Conservation (phyloP, 2,329 filamentous ascomycete species). For the Dactylonectria macrodidyma region DNA sequence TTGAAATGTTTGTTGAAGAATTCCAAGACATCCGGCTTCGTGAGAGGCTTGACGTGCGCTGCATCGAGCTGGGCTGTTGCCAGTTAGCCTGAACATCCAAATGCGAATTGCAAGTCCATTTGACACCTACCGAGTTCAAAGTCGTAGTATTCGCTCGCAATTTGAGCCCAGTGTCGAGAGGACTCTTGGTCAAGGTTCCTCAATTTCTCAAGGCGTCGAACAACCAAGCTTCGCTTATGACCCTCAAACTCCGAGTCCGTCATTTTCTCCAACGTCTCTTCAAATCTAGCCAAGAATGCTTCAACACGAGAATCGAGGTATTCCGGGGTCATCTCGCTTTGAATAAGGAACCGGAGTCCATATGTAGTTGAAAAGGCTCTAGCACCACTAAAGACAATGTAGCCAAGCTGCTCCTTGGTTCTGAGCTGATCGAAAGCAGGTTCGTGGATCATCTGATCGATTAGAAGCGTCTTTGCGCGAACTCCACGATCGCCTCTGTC, state of each 20-base stretch:
- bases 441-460: slow-evolving; percentile 93
- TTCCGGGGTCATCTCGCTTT: slow-evolving; percentile 87
- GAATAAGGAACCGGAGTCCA: slow-evolving; percentile 91
- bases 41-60: slow-evolving; percentile 79
- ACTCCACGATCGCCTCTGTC: slow-evolving; percentile 77
- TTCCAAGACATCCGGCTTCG: slow-evolving; percentile 82
- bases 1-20: slow-evolving; percentile 86
- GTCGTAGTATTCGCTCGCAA: slow-evolving; percentile 89
- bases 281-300: slow-evolving; percentile 81
- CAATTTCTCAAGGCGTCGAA: slow-evolving; percentile 88
- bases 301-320: slow-evolving; percentile 93
- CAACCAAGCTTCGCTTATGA: slow-evolving; percentile 91
- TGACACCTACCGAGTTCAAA: slow-evolving; percentile 82
- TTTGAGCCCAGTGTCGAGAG: slow-evolving; percentile 85
- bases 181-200: slow-evolving; percentile 94
- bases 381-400: slow-evolving; percentile 91
- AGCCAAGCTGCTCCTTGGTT: slow-evolving; percentile 97
- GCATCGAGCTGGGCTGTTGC: slow-evolving; percentile 80
- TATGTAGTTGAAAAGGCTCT: slow-evolving; percentile 82
- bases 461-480: slow-evolving; percentile 83
- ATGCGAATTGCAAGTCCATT: neutral
- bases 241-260: slow-evolving; percentile 86
- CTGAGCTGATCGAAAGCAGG: slow-evolving; percentile 94
- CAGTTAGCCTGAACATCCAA: slow-evolving; percentile 34
- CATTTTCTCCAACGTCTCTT: slow-evolving; percentile 80